These are phyloP conservation scores for Margaritispora aquatica DNA, from an alignment of 495 filamentous ascomycete genomes.

Conservation along the genomic window DNA sequence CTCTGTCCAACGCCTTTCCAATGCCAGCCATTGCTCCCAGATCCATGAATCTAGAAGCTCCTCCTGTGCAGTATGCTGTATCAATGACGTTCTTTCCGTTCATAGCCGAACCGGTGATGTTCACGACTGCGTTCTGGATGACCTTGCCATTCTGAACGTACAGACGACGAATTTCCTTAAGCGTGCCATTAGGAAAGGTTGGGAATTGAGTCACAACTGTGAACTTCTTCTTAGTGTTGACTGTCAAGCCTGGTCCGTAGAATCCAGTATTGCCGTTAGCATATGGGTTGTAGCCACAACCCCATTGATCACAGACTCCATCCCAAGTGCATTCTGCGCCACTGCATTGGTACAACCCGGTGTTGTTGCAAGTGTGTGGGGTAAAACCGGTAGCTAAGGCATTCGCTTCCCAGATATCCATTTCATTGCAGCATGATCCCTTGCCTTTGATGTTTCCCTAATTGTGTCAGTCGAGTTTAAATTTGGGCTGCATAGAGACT, in stretches of 20 bases:
- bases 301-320: slow-evolving; percentile 58
- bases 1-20: slow-evolving; percentile 48
- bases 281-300: slow-evolving; percentile 62
- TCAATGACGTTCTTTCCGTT: slow-evolving; percentile 45
- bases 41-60: slow-evolving; percentile 40
- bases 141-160: slow-evolving; percentile 57
- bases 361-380: slow-evolving; percentile 48
- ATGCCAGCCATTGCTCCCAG: slow-evolving; percentile 54
- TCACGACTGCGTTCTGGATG: slow-evolving; percentile 35
- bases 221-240: slow-evolving; percentile 55
- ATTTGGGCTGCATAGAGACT: no score
- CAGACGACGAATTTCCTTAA: slow-evolving; percentile 51
- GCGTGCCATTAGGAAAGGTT: slow-evolving; percentile 38
- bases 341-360: slow-evolving; percentile 40
- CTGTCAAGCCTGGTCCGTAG: slow-evolving; percentile 46
- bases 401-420: slow-evolving; percentile 65
- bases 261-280: slow-evolving; percentile 45
- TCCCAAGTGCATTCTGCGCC: slow-evolving; percentile 40
- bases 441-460: slow-evolving; percentile 27
- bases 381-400: slow-evolving; percentile 46
- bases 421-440: slow-evolving; percentile 54
- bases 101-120: slow-evolving; percentile 35
- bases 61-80: slow-evolving; percentile 51
- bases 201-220: slow-evolving; percentile 66
- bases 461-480: no score